Conservation (phyloP, 768 basidiomycete genomes). For the Rhodotorula taiwanensis region DNA sequence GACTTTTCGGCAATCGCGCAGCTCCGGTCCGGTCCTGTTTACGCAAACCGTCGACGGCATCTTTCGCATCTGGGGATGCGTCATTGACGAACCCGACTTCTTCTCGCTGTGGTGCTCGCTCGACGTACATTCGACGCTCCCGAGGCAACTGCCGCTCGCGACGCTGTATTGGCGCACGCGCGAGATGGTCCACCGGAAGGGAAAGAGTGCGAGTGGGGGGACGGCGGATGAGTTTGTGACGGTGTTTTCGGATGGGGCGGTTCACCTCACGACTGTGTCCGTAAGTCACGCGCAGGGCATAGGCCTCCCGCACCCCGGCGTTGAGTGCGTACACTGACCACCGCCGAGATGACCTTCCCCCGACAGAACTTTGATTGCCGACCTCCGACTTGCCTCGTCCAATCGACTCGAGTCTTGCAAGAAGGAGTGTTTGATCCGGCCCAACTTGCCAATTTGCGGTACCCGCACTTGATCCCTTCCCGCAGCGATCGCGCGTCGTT, state of each 20-base stretch:
- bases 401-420: constrained; percentile 2
- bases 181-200: not conserved
- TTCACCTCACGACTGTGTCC: constrained; percentile 20
- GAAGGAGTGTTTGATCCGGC: not conserved
- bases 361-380: constrained; percentile 35
- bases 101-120: constrained; percentile 36
- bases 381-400: constrained; percentile 36
- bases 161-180: constrained; percentile 19
- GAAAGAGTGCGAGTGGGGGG: not conserved
- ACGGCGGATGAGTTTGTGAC: constrained; percentile 31
- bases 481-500: not conserved
- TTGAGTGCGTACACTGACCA: too few relatives aligned
- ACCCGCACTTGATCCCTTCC: constrained; percentile 20
- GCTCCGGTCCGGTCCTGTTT: constrained; percentile 29
- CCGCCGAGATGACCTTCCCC: too few relatives aligned
- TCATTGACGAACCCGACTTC: constrained; percentile 40
- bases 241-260: constrained; percentile 25
- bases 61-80: constrained; percentile 35
- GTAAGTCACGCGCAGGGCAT: constrained; percentile 3
- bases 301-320: too few relatives aligned
- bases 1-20: not conserved
- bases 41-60: constrained; percentile 31
- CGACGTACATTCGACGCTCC: constrained; percentile 6
- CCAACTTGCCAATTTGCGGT: constrained; percentile 10
- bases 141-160: constrained; percentile 6